These are phyloP conservation scores for Lindgomyces ingoldianus DNA, from an alignment of 495 filamentous ascomycete species.

Conservation along the genomic window DNA sequence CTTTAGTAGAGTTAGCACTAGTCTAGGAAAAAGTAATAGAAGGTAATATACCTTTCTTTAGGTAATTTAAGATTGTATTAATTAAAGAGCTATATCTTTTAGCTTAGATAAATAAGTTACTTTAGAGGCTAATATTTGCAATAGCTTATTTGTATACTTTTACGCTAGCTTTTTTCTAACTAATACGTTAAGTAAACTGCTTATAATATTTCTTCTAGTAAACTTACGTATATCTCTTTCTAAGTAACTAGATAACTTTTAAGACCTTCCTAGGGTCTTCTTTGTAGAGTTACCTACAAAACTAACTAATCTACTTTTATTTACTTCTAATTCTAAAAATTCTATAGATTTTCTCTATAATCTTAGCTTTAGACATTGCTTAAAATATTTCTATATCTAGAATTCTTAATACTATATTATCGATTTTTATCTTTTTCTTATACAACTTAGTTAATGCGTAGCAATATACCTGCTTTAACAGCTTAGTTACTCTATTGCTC, in stretches of 20 bases:
- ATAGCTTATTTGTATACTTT: slow-evolving; percentile 7
- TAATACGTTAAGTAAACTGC: slow-evolving; percentile 6
- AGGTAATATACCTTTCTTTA: slow-evolving; percentile 15
- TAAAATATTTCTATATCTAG: slow-evolving; percentile 5
- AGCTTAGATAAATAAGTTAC: slow-evolving; percentile 11
- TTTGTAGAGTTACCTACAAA: slow-evolving; percentile 6
- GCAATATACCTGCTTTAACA: slow-evolving; percentile 12
- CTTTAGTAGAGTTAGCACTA: slow-evolving; percentile 12
- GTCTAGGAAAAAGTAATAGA: background rate
- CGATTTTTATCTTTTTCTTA: slow-evolving; percentile 4
- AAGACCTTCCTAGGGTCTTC: slow-evolving; percentile 3
- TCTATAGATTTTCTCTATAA: slow-evolving; percentile 4
- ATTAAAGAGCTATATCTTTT: slow-evolving; percentile 8
- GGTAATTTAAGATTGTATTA: slow-evolving; percentile 10
- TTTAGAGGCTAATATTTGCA: background rate
- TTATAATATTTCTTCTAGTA: slow-evolving; percentile 11
- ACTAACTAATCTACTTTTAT: slow-evolving; percentile 4
- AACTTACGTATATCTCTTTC: slow-evolving; percentile 8
- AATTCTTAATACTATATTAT: slow-evolving; percentile 13
- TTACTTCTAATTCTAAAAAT: slow-evolving; percentile 10
- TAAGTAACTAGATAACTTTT: slow-evolving; percentile 8
- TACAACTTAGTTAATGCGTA: slow-evolving; percentile 8
- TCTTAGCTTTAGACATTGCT: slow-evolving; percentile 10
- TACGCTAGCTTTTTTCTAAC: slow-evolving; percentile 4
- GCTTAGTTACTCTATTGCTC: slow-evolving; percentile 7